Evolutionary conservation across 331 rosid species (phyloP), one percentile per base, ranked within the genome.

Genomic region (Arachis monticola): DNA sequence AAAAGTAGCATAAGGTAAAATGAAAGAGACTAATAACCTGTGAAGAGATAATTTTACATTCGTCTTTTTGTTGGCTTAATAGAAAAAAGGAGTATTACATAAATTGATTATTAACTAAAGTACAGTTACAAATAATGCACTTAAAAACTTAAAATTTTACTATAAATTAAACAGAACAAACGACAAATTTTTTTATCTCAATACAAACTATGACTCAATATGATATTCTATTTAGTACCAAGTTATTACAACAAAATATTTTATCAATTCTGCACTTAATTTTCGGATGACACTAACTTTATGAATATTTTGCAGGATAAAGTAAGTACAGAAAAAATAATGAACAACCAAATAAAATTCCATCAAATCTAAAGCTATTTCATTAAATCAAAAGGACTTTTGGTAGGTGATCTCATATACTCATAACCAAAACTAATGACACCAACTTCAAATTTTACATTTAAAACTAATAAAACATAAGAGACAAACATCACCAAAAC

Each of bases 331-430:
- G 14, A 42, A 58, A 65, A 69, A 17, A 9, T 48, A 46, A 13
- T 10, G 8, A 64, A 35, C 74, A 64, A 77, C 70, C 71, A 62
- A 62, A 59, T 12, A 51, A 73, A 81, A 69, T 9, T 64, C 70
- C 48, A 70, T 22, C 5, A 14, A 75, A 81, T 41, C 62, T 51
- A 52, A 65, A 59, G 52, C 72, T 66, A 70, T 70, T 27, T 66
- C 74, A 78, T 64, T 78, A 48, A 62, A 69, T 17, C 59, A 68
- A 42, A 51, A 70, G 14, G 31, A 48, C 45, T 60, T 75, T 69
- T 14, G 45, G 84, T 48, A 62, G 71, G 40, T 67, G 80, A 51
- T 56, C 81, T 72, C 78, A 67, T 75, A 78, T 61, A 48, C 62
- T 77, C 70, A 17, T 17, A 17, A 17, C 22, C 22, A 17, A 17